Conservation (phyloP, 2,329 filamentous ascomycete genomes). For the Cyphellophora europaea region DNA sequence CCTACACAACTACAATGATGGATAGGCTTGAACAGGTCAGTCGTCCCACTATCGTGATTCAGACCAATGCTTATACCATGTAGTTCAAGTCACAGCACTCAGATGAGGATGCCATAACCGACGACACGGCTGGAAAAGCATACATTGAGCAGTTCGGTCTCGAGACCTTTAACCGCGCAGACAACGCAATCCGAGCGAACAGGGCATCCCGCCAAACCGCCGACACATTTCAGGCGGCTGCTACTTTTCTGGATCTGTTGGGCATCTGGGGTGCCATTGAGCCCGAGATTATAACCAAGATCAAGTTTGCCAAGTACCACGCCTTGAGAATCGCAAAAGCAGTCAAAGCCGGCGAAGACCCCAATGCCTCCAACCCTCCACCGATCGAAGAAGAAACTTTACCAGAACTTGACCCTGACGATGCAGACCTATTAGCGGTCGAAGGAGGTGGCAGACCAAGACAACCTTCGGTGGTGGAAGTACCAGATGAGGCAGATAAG, state of each 20-base stretch:
- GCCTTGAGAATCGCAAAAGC: conserved; percentile 84
- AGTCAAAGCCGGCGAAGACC: conserved; percentile 81
- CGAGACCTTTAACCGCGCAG: conserved; percentile 76
- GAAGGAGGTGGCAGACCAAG: conserved; percentile 29
- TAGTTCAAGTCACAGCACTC: conserved; percentile 64
- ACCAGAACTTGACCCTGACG: conserved; percentile 49
- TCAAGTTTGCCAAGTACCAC: conserved; percentile 96
- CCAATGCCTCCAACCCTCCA: conserved; percentile 80
- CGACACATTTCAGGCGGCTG: conserved; percentile 85
- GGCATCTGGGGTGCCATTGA: conserved; percentile 74
- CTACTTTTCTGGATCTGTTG: conserved; percentile 82
- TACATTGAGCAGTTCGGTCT: conserved; percentile 92
- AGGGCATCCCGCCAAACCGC: conserved; percentile 85
- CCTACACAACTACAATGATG: conserved; percentile 77
- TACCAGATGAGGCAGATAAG: conserved; percentile 46
- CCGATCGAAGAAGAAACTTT: conserved; percentile 37
- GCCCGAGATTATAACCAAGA: conserved; percentile 69
- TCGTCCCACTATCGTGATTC: not conserved
- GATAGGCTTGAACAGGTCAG: conserved; percentile 79
- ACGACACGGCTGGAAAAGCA: conserved; percentile 78
- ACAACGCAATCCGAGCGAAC: conserved; percentile 71
- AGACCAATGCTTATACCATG: not conserved
- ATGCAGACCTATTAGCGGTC: conserved; percentile 54
- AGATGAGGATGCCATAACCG: conserved; percentile 71
- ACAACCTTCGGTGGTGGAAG: conserved; percentile 51